phyloP scores from a whole-genome alignment of 1,139 yeast genomes.

The Pneumocystis carinii region DNA sequence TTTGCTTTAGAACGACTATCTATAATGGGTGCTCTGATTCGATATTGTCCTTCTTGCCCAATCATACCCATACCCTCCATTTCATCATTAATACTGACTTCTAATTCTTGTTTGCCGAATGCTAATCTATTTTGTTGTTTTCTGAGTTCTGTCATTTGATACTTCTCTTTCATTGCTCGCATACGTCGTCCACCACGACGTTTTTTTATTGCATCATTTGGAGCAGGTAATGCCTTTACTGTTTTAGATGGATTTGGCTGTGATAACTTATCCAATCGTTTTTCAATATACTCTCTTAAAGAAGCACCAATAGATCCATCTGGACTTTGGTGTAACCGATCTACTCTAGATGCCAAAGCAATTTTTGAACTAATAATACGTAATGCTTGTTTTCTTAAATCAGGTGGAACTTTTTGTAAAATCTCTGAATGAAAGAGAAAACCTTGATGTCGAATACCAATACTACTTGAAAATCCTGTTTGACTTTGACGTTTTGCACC shows the following conservation, averaged over 20 bases:
- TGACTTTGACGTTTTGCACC: slow-evolving; percentile 49
- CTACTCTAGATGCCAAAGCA: slow-evolving; percentile 73
- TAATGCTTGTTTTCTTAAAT: slow-evolving; percentile 52
- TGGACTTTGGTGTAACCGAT: slow-evolving; percentile 31
- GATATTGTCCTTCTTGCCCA: slow-evolving; percentile 23
- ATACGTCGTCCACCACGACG: slow-evolving; percentile 76
- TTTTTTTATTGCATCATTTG: slow-evolving; percentile 62
- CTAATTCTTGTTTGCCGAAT: slow-evolving; percentile 62
- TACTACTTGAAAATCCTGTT: slow-evolving; percentile 28
- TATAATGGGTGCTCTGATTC: slow-evolving; percentile 27
- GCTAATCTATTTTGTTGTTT: slow-evolving; percentile 73
- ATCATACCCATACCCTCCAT: slow-evolving; percentile 75
- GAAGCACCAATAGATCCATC: slow-evolving; percentile 43
- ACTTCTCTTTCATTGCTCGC: slow-evolving; percentile 66
- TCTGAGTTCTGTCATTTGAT: slow-evolving; percentile 65
- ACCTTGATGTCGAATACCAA: slow-evolving; percentile 49
- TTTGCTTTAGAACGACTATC: slow-evolving; percentile 23
- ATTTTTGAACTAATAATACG: slow-evolving; percentile 69
- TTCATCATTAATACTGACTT: slow-evolving; percentile 38
- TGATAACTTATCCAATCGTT: slow-evolving; percentile 53
- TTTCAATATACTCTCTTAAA: slow-evolving; percentile 45
- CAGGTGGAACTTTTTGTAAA: slow-evolving; percentile 36
- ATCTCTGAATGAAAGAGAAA: slow-evolving; percentile 27
- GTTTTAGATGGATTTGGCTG: slow-evolving; percentile 62
- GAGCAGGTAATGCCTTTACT: slow-evolving; percentile 69